A percentile compares a stretch with the other conserved stretches of the same genome.
phyloP scores from a whole-genome alignment of 1,284 basidiomycete genomes.

The Leccinum ambiguum region DNA sequence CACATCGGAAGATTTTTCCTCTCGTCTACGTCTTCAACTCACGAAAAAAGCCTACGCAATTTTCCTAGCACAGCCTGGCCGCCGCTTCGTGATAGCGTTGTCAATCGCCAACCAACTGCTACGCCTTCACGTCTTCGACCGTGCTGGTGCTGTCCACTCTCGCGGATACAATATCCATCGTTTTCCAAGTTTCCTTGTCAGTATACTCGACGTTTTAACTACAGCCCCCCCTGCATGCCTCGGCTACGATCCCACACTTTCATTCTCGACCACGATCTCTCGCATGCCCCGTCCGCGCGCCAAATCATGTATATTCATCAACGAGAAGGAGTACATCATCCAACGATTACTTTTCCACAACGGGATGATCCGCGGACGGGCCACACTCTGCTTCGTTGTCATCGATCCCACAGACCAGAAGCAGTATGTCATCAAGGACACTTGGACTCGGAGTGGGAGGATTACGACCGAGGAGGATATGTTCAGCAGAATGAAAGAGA shows the following conservation, averaged over 20 bases:
- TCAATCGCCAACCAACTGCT: background rate
- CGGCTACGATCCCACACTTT: background rate
- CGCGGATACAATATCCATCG: background rate
- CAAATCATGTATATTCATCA: background rate
- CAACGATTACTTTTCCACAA: no score
- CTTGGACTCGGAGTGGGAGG: background rate
- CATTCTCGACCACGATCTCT: background rate
- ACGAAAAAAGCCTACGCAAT: background rate
- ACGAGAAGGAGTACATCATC: no score
- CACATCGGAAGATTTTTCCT: background rate
- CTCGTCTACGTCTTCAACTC: background rate
- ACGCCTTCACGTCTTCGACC: background rate
- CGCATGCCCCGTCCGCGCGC: background rate
- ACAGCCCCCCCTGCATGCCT: background rate
- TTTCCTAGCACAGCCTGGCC: background rate
- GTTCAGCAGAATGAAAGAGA: background rate
- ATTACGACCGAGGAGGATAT: background rate
- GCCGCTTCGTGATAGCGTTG: background rate
- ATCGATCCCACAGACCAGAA: background rate
- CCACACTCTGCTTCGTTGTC: background rate
- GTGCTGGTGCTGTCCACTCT: background rate
- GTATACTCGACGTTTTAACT: background rate
- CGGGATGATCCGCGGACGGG: no score
- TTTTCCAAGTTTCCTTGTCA: background rate
- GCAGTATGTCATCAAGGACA: background rate